Evolutionary conservation across 192 early-diverging fungal genomes (phyloP).

Genomic region (Coemansia aciculifera): DNA sequence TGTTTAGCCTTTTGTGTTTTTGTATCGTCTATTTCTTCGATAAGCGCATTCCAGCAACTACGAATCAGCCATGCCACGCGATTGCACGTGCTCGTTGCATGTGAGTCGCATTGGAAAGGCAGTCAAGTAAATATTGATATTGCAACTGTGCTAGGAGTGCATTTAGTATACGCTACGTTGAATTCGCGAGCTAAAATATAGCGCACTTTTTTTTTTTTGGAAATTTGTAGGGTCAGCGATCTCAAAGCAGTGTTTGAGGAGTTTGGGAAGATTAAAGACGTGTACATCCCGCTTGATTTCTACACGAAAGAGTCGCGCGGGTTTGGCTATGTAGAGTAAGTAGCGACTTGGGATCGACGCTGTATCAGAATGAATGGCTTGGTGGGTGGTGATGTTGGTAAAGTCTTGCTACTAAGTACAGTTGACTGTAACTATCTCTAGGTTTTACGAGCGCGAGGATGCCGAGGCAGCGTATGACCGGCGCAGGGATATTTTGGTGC

Average conservation of each 20-base stretch:
- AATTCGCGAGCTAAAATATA: constrained; percentile 10
- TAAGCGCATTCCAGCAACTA: background rate
- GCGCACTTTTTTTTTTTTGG: background rate
- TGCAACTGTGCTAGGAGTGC: background rate
- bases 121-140: constrained; percentile 37
- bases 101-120: constrained; percentile 49
- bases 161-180: background rate
- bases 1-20: background rate
- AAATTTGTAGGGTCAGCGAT: constrained; percentile 32
- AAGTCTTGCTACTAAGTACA: background rate
- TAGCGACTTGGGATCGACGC: background rate
- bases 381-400: background rate
- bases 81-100: constrained; percentile 54
- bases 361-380: background rate
- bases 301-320: constrained; percentile 54
- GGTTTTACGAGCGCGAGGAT: constrained; percentile 54
- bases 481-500: constrained; percentile 34
- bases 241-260: constrained; percentile 38
- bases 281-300: constrained; percentile 51
- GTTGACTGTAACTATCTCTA: background rate
- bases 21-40: background rate
- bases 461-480: constrained; percentile 52
- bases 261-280: constrained; percentile 52
- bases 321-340: constrained; percentile 57
- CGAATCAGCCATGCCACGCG: constrained; percentile 38